Evolutionary conservation across 2,329 filamentous ascomycete genomes (phyloP).

Genomic region (Claviceps arundinis): DNA sequence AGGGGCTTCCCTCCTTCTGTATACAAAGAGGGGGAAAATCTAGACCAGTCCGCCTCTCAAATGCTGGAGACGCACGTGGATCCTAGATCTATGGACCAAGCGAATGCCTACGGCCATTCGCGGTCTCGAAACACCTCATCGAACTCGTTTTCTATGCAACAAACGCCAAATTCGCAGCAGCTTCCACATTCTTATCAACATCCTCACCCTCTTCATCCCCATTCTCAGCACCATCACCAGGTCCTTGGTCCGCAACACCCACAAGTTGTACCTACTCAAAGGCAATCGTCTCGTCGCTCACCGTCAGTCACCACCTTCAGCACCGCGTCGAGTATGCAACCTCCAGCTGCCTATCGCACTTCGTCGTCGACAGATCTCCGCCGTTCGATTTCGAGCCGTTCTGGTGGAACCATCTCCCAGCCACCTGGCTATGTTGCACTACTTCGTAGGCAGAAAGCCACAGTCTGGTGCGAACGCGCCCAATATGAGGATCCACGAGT

Average conservation of each 20-base stretch:
- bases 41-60: neutral
- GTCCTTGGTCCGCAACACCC: slow-evolving; percentile 3
- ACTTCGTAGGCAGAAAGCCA: slow-evolving; percentile 94
- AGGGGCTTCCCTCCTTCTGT: neutral
- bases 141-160: slow-evolving; percentile 32
- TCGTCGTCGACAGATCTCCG: slow-evolving; percentile 47
- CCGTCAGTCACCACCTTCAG: slow-evolving; percentile 56
- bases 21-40: neutral
- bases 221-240: slow-evolving; percentile 20
- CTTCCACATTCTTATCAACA: slow-evolving; percentile 20
- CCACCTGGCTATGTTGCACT: slow-evolving; percentile 81
- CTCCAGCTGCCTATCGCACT: slow-evolving; percentile 42
- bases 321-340: slow-evolving; percentile 55
- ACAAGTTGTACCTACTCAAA: slow-evolving; percentile 4
- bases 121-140: slow-evolving; percentile 45
- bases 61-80: slow-evolving; percentile 22
- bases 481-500: slow-evolving; percentile 84
- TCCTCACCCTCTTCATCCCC: slow-evolving; percentile 8
- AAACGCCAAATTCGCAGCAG: slow-evolving; percentile 10
- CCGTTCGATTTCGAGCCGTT: slow-evolving; percentile 71
- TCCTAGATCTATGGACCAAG: slow-evolving; percentile 20
- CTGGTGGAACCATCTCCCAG: slow-evolving; percentile 39
- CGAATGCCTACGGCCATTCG: slow-evolving; percentile 36
- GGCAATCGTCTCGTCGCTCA: slow-evolving; percentile 33
- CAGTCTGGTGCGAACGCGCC: slow-evolving; percentile 92